phyloP scores from a whole-genome alignment of 768 basidiomycete species.

The Mycena amicta region DNA sequence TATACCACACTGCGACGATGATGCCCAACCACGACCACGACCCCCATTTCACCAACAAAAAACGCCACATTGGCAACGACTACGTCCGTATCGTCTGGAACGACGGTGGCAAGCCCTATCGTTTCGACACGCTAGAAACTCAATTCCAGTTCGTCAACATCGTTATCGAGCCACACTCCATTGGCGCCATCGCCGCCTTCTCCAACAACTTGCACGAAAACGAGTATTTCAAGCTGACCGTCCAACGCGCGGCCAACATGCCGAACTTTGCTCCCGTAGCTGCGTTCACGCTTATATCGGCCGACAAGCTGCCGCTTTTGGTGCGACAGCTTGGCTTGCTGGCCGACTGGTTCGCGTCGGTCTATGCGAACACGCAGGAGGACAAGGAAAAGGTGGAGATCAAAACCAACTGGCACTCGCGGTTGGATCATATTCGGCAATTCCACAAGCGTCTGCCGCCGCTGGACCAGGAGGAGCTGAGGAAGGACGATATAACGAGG shows the following conservation, averaged over 20 bases:
- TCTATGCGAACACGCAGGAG: slow-evolving; percentile 73
- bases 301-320: slow-evolving; percentile 81
- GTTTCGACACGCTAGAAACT: slow-evolving; percentile 88
- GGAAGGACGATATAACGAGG: slow-evolving; percentile 47
- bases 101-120: slow-evolving; percentile 88
- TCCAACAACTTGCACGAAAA: slow-evolving; percentile 84
- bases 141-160: slow-evolving; percentile 98
- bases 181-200: slow-evolving; percentile 82
- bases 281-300: slow-evolving; percentile 91
- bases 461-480: slow-evolving; percentile 23
- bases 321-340: slow-evolving; percentile 87
- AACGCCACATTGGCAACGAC: slow-evolving; percentile 96
- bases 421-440: slow-evolving; percentile 77
- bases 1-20: slow-evolving; percentile 95
- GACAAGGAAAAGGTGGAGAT: slow-evolving; percentile 77
- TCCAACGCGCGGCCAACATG: slow-evolving; percentile 89
- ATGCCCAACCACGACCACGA: slow-evolving; percentile 84
- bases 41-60: slow-evolving; percentile 79
- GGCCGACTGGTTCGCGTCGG: slow-evolving; percentile 87
- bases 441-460: slow-evolving; percentile 51
- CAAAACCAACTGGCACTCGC: slow-evolving; percentile 86
- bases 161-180: slow-evolving; percentile 91
- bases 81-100: slow-evolving; percentile 97
- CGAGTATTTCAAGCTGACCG: slow-evolving; percentile 93
- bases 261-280: slow-evolving; percentile 93